These are phyloP conservation scores for Ceratocystis variospora DNA, from an alignment of 2,329 filamentous ascomycete genomes.

Conservation along the genomic window DNA sequence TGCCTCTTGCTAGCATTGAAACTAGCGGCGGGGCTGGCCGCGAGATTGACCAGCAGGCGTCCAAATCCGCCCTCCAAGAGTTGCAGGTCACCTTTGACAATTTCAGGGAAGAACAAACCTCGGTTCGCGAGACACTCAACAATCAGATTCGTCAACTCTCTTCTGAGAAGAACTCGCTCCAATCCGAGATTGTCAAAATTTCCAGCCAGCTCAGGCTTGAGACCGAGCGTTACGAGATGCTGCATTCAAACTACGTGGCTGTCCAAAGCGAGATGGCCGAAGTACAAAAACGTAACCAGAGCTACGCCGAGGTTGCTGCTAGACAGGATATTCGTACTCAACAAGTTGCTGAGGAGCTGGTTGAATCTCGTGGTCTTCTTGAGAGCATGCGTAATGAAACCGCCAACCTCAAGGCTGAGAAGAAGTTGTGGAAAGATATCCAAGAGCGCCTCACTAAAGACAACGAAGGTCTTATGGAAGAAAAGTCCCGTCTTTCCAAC, in stretches of 20 bases:
- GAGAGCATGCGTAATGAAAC: slow-evolving; percentile 85
- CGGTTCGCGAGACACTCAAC: slow-evolving; percentile 68
- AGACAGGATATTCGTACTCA: slow-evolving; percentile 84
- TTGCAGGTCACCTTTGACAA: slow-evolving; percentile 81
- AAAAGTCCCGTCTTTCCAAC: slow-evolving; percentile 70
- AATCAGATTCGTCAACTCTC: slow-evolving; percentile 73
- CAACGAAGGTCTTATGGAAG: slow-evolving; percentile 70
- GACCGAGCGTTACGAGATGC: slow-evolving; percentile 72
- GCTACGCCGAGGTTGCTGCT: slow-evolving; percentile 66
- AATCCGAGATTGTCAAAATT: slow-evolving; percentile 66
- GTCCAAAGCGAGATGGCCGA: slow-evolving; percentile 75
- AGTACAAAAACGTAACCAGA: slow-evolving; percentile 67
- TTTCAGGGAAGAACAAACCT: slow-evolving; percentile 71
- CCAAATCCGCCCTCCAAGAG: slow-evolving; percentile 61
- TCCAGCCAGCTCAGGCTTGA: slow-evolving; percentile 71
- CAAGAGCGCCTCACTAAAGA: slow-evolving; percentile 79
- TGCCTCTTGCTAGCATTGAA: slow-evolving; percentile 46
- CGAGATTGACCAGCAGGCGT: slow-evolving; percentile 47
- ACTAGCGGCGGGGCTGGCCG: slow-evolving; percentile 44
- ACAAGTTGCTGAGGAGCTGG: slow-evolving; percentile 82
- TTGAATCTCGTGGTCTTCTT: slow-evolving; percentile 66
- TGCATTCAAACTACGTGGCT: slow-evolving; percentile 75
- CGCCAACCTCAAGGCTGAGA: slow-evolving; percentile 86
- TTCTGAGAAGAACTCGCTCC: slow-evolving; percentile 65
- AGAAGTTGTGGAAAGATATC: slow-evolving; percentile 86